Conservation (phyloP, 2,329 filamentous ascomycete species). For the Talaromyces sp. region DNA sequence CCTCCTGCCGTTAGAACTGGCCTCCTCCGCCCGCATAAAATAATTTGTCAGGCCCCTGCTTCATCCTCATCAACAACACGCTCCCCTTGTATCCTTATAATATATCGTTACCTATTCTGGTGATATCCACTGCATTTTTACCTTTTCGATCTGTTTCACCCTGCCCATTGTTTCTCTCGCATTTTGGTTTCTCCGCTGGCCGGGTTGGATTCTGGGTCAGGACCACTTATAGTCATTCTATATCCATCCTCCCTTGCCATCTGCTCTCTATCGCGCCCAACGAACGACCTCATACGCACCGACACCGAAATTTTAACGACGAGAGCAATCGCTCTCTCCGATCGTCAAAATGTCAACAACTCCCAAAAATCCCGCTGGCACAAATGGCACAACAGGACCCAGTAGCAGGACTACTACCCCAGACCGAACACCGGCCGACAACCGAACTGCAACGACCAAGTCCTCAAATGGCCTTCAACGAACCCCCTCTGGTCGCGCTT, state of each 20-base stretch:
- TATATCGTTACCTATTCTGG: neutral
- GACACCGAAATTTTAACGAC: neutral
- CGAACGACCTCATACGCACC: neutral
- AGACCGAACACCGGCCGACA: slow-evolving; percentile 34
- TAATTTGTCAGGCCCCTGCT: slow-evolving; percentile 19
- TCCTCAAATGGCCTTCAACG: slow-evolving; percentile 55
- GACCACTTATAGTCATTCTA: slow-evolving; percentile 1
- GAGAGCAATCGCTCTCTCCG: slow-evolving; percentile 11
- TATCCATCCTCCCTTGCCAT: neutral
- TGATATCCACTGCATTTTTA: neutral
- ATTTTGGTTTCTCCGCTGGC: slow-evolving; percentile 14
- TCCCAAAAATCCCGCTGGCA: slow-evolving; percentile 16
- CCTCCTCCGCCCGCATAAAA: slow-evolving; percentile 15
- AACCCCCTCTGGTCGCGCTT: slow-evolving; percentile 62
- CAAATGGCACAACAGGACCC: slow-evolving; percentile 19
- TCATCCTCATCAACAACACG: slow-evolving; percentile 1
- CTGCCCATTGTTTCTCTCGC: neutral
- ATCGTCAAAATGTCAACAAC: slow-evolving; percentile 12
- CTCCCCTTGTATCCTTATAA: slow-evolving; percentile 5
- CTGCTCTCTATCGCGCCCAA: neutral
- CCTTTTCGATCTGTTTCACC: slow-evolving; percentile 1
- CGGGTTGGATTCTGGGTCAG: slow-evolving; percentile 13
- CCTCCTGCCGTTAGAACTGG: neutral
- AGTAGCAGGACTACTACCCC: slow-evolving; percentile 50
- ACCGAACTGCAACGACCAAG: slow-evolving; percentile 33